phyloP scores from a whole-genome alignment of 208 protist genomes.

The Trypanosoma caninum region DNA sequence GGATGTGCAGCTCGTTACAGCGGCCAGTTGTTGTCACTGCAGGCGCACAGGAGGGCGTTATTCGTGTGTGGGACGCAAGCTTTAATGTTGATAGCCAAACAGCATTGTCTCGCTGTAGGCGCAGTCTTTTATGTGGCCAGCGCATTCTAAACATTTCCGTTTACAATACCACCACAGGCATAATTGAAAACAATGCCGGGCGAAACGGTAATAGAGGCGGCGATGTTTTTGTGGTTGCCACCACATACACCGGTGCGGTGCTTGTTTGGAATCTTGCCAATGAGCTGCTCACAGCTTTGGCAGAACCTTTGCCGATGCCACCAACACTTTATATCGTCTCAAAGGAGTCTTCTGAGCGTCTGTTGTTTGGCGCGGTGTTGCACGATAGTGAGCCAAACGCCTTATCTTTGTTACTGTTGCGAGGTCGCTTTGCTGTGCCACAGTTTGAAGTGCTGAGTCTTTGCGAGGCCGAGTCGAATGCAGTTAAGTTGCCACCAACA shows the following conservation, averaged over 20 bases:
- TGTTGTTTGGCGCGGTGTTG: constrained; percentile 42
- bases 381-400: background rate
- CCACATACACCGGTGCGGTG: constrained; percentile 42
- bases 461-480: constrained; percentile 5
- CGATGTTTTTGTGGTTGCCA: constrained; percentile 32
- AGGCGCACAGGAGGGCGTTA: constrained; percentile 60
- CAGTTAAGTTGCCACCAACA: background rate
- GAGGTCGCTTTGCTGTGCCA: constrained; percentile 67
- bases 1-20: constrained; percentile 34
- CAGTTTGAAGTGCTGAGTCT: constrained; percentile 47
- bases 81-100: background rate
- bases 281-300: constrained; percentile 33
- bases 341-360: constrained; percentile 22
- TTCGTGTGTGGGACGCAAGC: constrained; percentile 73
- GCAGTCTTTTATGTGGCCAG: constrained; percentile 78
- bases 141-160: constrained; percentile 67
- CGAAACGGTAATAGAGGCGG: background rate
- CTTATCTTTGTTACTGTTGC: constrained; percentile 47
- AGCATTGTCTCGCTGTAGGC: constrained; percentile 42
- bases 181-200: constrained; percentile 25
- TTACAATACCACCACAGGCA: constrained; percentile 15
- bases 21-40: constrained; percentile 41
- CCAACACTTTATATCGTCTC: constrained; percentile 56
- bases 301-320: constrained; percentile 51
- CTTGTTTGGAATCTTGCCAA: constrained; percentile 54